A percentile compares a stretch with the other conserved stretches of the same genome.
Evolutionary conservation across 371 early-diverging fungal genomes (phyloP).

Genomic region (Syncephalastrum sp.): DNA sequence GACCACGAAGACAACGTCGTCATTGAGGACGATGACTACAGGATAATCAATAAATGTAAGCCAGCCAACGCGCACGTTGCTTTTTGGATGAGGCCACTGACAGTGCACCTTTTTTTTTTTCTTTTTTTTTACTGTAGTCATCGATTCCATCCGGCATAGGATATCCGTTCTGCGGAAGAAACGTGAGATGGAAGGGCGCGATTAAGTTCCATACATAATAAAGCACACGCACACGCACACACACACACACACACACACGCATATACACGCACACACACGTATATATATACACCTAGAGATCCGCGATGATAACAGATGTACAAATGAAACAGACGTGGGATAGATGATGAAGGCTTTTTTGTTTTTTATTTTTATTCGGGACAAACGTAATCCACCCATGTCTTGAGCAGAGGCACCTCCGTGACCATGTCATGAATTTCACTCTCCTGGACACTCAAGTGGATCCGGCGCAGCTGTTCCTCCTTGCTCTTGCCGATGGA

Average conservation of each 20-base stretch:
- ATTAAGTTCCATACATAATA: too few relatives aligned
- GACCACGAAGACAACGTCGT: slow-evolving; percentile 41
- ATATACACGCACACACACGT: too few relatives aligned
- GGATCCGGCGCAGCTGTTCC: slow-evolving; percentile 47
- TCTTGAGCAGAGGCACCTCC: slow-evolving; percentile 21
- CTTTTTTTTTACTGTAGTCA: slow-evolving; percentile 35
- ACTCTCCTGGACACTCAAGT: slow-evolving; percentile 42
- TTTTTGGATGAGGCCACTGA: neutral
- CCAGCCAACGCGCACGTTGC: too few relatives aligned
- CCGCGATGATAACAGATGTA: too few relatives aligned
- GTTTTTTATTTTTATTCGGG: slow-evolving; percentile 3
- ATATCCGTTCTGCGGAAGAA: slow-evolving; percentile 41
- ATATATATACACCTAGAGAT: too few relatives aligned
- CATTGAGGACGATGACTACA: slow-evolving; percentile 59
- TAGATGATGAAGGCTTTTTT: too few relatives aligned
- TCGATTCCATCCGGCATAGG: slow-evolving; percentile 47
- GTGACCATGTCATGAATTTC: slow-evolving; percentile 51
- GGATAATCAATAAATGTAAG: slow-evolving; percentile 61
- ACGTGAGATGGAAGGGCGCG: slow-evolving; percentile 15
- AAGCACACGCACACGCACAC: too few relatives aligned
- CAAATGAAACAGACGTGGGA: too few relatives aligned
- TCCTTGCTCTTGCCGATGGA: slow-evolving; percentile 54
- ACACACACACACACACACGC: too few relatives aligned
- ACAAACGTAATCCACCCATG: slow-evolving; percentile 8
- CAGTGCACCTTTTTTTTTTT: slow-evolving; percentile 6